A percentile compares a stretch with the other conserved stretches of the same genome.
Conservation (phyloP, 352 stramenopile species). For the Phytophthora multivora region DNA sequence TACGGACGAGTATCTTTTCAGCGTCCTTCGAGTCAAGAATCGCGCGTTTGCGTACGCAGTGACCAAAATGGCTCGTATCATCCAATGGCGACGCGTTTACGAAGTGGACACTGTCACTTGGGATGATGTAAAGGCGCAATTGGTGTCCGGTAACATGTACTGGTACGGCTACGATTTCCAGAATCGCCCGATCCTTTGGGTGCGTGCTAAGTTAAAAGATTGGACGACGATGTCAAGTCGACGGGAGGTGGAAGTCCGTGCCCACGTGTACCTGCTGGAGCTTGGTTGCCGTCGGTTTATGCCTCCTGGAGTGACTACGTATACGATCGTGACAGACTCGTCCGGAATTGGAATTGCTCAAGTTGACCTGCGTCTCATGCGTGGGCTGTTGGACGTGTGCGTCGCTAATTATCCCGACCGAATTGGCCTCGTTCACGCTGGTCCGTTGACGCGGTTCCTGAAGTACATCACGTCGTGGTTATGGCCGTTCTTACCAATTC, state of each 20-base stretch:
- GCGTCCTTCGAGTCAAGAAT: constrained; percentile 64
- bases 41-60: constrained; percentile 64
- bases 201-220: constrained; percentile 64
- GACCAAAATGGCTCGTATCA: constrained; percentile 58
- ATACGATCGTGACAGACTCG: constrained; percentile 67
- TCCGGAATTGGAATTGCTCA: constrained; percentile 48
- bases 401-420: constrained; percentile 72
- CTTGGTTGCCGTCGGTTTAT: constrained; percentile 59
- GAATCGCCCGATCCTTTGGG: constrained; percentile 71
- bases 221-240: constrained; percentile 55
- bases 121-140: constrained; percentile 47
- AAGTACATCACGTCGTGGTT: constrained; percentile 55
- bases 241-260: constrained; percentile 58
- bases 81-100: constrained; percentile 58
- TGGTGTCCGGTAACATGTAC: constrained; percentile 66
- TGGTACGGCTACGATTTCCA: constrained; percentile 77
- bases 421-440: constrained; percentile 63
- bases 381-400: constrained; percentile 60
- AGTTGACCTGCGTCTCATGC: constrained; percentile 69
- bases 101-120: constrained; percentile 43
- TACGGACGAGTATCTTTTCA: constrained; percentile 63
- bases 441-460: constrained; percentile 61
- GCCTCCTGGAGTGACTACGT: constrained; percentile 59
- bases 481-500: constrained; percentile 61
- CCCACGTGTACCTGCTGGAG: constrained; percentile 68